phyloP scores from a whole-genome alignment of 208 protist genomes.

The Crithidia expoeki region DNA sequence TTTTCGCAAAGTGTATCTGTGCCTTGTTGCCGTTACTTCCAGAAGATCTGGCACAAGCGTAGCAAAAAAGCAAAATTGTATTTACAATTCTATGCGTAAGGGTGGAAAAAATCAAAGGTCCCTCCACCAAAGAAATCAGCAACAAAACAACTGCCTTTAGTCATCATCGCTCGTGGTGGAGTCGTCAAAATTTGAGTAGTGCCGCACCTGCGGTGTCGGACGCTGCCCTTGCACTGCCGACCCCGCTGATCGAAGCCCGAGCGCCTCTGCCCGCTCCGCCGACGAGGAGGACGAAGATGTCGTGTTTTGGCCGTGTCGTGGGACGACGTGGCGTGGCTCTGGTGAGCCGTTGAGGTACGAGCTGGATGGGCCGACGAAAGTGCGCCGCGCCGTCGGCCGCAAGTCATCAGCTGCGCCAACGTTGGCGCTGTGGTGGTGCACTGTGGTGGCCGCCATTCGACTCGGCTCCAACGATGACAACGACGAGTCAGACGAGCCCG shows the following conservation, averaged over 20 bases:
- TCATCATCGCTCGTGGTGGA: conserved; percentile 19
- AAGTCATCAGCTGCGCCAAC: conserved; percentile 14
- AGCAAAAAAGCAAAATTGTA: background rate
- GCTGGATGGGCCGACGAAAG: conserved; percentile 34
- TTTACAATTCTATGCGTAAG: background rate
- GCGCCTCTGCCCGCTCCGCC: conserved; percentile 27
- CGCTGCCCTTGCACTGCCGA: background rate
- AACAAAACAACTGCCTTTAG: background rate
- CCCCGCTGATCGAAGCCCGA: conserved; percentile 11
- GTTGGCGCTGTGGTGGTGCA: conserved; percentile 9
- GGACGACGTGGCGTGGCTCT: conserved; percentile 36
- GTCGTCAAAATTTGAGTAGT: conserved; percentile 21
- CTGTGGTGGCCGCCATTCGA: conserved; percentile 10
- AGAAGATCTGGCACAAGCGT: background rate
- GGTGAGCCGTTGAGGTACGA: conserved; percentile 18
- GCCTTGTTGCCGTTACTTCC: too few relatives aligned
- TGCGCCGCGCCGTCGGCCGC: conserved; percentile 37
- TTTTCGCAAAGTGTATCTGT: too few relatives aligned
- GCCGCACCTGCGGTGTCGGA: conserved; percentile 9
- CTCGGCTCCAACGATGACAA: background rate
- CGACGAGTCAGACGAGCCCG: background rate
- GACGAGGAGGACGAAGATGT: conserved; percentile 55
- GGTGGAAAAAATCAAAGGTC: background rate
- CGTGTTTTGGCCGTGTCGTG: conserved; percentile 48
- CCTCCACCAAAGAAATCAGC: too few relatives aligned